Conservation (phyloP, 2,329 filamentous ascomycete species). For the Colletotrichum liriopes region DNA sequence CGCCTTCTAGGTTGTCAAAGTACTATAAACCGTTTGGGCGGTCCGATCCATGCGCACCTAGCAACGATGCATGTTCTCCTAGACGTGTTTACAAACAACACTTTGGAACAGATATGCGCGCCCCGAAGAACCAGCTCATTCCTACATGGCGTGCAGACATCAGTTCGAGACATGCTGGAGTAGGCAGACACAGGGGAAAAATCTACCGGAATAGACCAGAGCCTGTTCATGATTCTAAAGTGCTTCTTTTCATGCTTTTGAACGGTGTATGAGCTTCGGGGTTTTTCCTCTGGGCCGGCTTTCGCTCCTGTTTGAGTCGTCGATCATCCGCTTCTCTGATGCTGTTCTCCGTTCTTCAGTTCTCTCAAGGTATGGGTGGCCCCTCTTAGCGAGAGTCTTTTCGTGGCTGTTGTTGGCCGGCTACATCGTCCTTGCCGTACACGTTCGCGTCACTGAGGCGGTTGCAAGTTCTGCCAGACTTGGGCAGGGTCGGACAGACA, state of each 20-base stretch:
- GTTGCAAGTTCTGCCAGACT: too few relatives aligned
- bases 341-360: not conserved
- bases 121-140: too few relatives aligned
- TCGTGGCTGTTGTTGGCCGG: not conserved
- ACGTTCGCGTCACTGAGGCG: too few relatives aligned
- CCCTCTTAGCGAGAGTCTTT: not conserved
- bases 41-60: not conserved
- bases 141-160: not conserved
- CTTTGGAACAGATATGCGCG: not conserved
- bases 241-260: too few relatives aligned
- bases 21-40: not conserved
- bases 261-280: too few relatives aligned
- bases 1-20: slow-evolving; percentile 3
- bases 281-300: too few relatives aligned
- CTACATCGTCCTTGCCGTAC: too few relatives aligned
- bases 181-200: not conserved
- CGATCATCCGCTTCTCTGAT: not conserved
- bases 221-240: too few relatives aligned
- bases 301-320: not conserved
- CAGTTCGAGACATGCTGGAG: not conserved
- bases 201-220: not conserved
- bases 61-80: not conserved
- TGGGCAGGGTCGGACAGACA: too few relatives aligned
- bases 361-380: too few relatives aligned
- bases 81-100: not conserved